A percentile compares a stretch with the other conserved stretches of the same genome.
Conservation (phyloP, 2,329 filamentous ascomycete species). For the Leptographium galeiforme region DNA sequence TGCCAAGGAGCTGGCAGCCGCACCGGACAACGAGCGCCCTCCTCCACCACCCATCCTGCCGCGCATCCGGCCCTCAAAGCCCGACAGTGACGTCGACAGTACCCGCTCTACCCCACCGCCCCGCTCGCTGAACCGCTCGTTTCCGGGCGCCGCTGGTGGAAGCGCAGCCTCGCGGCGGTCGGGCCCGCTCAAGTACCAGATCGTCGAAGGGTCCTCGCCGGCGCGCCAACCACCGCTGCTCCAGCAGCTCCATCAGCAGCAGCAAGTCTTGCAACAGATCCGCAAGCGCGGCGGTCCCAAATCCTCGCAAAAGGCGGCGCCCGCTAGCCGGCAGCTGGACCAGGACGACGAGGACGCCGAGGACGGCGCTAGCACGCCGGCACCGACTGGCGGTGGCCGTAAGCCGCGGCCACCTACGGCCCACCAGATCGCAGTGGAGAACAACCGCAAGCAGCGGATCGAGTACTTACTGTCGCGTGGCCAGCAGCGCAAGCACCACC, state of each 20-base stretch:
- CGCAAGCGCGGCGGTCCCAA: background rate
- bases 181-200: slow-evolving; percentile 43
- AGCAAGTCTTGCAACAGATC: slow-evolving; percentile 16
- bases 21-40: slow-evolving; percentile 34
- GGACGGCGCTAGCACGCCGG: slow-evolving; percentile 1
- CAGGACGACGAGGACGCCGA: slow-evolving; percentile 7
- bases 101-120: slow-evolving; percentile 39
- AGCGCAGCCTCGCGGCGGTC: slow-evolving; percentile 28
- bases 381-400: slow-evolving; percentile 18
- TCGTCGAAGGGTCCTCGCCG: slow-evolving; percentile 48
- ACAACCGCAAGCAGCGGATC: slow-evolving; percentile 66
- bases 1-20: slow-evolving; percentile 13
- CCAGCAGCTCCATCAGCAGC: slow-evolving; percentile 14
- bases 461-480: slow-evolving; percentile 70
- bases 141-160: slow-evolving; percentile 32
- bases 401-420: slow-evolving; percentile 66
- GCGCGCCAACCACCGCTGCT: slow-evolving; percentile 25
- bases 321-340: background rate
- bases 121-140: slow-evolving; percentile 22
- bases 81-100: slow-evolving; percentile 42
- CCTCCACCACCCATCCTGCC: slow-evolving; percentile 40
- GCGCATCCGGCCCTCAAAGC: slow-evolving; percentile 48
- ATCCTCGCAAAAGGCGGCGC: background rate
- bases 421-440: slow-evolving; percentile 69
- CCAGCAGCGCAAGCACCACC: slow-evolving; percentile 51